Evolutionary conservation across 164 flowering plant genomes (phyloP), one percentile per base, ranked within the genome.

Genomic region (Amborella trichopoda): DNA sequence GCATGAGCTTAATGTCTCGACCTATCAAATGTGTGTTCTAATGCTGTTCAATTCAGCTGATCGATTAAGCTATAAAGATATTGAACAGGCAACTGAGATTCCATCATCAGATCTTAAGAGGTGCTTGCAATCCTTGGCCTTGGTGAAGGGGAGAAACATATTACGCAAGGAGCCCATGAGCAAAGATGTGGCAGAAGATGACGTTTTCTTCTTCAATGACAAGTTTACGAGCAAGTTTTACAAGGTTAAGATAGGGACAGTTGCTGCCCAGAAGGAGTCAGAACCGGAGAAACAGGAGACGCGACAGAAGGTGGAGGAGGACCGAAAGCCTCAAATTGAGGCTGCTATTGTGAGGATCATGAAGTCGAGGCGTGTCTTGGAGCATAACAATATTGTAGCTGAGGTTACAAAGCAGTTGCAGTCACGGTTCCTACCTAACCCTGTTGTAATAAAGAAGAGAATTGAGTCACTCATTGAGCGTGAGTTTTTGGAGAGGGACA

Each of bases 321-420:
- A 90, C 57, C 69, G 98, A 53, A 90, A 90, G 55, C 98, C 95
- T 19, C 95, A 86, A 74, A 83, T 86, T 30, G 98, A 90, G 61
- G 98, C 98, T 6, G 96, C 98, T 2, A 69, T 90, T 13, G 98
- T 90, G 22, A 71, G 96, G 66, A 80, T 86, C 48, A 90, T 90
- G 98, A 90, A 90, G 52, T 76, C 95, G 3, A 72, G 98, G 63
- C 60, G 77, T 52, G 80, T 81, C 6, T 60, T 83, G 44, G 94
- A 86, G 70, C 96, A 90, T 49, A 91, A 87, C 63, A 87, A 87
- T 50, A 70, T 91, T 36, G 77, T 91, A 4, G 63, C 96, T 3
- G 98, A 91, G 61, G 98, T 90, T 24, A 86, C 98, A n/a, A 81
- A 83, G 70, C 98, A 86, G 65, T 53, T 86, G 71, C 96, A 83